Percentiles rank a stretch among this genome's conserved stretches.
Conservation (phyloP, 495 filamentous ascomycete species). For the Melanomma pulvis-pyrius region DNA sequence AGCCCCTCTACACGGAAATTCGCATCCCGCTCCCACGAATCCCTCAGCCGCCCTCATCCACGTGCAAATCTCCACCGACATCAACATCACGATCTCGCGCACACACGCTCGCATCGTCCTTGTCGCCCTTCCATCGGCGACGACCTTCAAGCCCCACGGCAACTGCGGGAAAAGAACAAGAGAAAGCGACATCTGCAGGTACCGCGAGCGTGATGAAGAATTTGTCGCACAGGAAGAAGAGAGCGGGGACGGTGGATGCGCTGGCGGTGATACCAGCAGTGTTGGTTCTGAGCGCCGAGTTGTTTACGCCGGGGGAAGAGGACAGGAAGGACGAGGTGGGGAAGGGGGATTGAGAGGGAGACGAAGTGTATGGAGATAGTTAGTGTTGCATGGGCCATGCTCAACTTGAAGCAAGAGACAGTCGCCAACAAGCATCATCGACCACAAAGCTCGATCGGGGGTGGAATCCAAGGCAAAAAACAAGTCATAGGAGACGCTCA, state of each 20-base stretch:
- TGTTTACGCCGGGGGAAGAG: constrained; percentile 26
- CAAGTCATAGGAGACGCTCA: too few species aligned
- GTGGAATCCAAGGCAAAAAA: too few species aligned
- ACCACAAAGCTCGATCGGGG: too few species aligned
- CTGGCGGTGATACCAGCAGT: constrained; percentile 22
- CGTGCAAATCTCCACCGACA: too few species aligned
- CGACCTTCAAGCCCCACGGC: constrained; percentile 5
- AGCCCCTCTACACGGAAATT: constrained; percentile 33
- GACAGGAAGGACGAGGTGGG: neutral
- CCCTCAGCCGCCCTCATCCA: constrained; percentile 6
- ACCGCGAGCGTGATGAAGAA: constrained; percentile 5
- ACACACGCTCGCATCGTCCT: constrained; percentile 15
- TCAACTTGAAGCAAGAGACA: too few species aligned
- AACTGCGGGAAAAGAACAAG: neutral
- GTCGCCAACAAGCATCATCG: too few species aligned
- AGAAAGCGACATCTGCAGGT: neutral
- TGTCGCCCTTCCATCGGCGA: constrained; percentile 12
- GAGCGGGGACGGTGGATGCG: constrained; percentile 20
- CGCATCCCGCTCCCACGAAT: constrained; percentile 22
- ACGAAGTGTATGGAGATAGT: neutral
- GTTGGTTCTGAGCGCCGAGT: constrained; percentile 22
- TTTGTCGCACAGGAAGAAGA: neutral
- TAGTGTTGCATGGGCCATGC: neutral
- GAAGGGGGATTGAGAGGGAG: neutral
- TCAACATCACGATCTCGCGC: constrained; percentile 3